Evolutionary conservation across 177 flowering plant species (phyloP).

Genomic region (Vitis hybrid): DNA sequence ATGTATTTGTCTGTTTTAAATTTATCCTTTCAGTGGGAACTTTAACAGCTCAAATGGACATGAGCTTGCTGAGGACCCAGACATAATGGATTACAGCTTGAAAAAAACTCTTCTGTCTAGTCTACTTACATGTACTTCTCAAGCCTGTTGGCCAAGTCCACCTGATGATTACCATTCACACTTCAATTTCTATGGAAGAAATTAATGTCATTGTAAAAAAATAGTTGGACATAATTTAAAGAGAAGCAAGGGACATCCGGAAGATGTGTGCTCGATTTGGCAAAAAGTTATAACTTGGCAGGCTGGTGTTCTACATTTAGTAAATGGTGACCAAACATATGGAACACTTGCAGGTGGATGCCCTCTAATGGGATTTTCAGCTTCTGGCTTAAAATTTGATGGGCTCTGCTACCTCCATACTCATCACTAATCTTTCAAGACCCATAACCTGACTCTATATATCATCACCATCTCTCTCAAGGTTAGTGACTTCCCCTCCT

Average conservation of each 20-base stretch:
- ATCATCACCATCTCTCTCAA: slow-evolving; percentile 10
- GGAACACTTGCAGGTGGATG: slow-evolving; percentile 23
- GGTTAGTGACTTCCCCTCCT: slow-evolving; percentile 6
- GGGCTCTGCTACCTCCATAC: slow-evolving; percentile 1
- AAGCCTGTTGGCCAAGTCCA: no score
- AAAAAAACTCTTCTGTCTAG: no score
- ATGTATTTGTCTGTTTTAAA: no score
- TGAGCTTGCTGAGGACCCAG: no score
- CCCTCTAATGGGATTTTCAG: slow-evolving; percentile 30
- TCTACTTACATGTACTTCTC: neutral
- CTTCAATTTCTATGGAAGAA: no score
- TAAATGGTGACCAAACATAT: slow-evolving; percentile 21
- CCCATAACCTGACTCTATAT: slow-evolving; percentile 1
- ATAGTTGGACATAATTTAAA: slow-evolving; percentile 1
- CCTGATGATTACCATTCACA: no score
- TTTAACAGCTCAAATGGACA: no score
- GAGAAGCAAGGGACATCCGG: slow-evolving; percentile 15
- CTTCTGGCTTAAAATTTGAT: slow-evolving; percentile 27
- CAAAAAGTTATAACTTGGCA: slow-evolving; percentile 19
- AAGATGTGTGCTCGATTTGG: slow-evolving; percentile 24
- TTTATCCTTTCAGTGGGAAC: no score
- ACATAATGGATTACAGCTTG: no score
- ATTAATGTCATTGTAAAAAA: neutral
- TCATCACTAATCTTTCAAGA: neutral
- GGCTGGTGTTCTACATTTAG: slow-evolving; percentile 21